Evolutionary conservation across 2,329 filamentous ascomycete genomes (phyloP).

Genomic region (Fusarium sp.): DNA sequence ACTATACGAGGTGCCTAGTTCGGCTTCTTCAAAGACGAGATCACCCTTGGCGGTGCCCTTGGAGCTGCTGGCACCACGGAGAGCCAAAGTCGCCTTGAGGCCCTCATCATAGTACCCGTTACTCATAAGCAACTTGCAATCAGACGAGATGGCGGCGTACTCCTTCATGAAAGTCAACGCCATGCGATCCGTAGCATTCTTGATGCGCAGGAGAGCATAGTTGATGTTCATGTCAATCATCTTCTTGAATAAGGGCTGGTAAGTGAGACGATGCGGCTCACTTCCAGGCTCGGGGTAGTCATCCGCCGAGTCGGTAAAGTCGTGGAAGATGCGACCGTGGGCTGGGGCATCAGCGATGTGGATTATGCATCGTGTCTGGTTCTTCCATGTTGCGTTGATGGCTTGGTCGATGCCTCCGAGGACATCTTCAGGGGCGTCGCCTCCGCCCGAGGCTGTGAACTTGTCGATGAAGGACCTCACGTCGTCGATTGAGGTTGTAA

Average conservation of each 20-base stretch:
- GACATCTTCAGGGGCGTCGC: slow-evolving; percentile 50
- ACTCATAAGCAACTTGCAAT: slow-evolving; percentile 12
- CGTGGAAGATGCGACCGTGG: slow-evolving; percentile 14
- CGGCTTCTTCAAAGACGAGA: slow-evolving; percentile 13
- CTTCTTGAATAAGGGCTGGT: slow-evolving; percentile 18
- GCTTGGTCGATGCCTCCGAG: slow-evolving; percentile 47
- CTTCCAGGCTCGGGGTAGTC: background rate
- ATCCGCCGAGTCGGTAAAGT: background rate
- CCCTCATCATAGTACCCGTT: slow-evolving; percentile 1
- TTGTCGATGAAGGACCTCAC: slow-evolving; percentile 4
- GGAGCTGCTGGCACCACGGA: background rate
- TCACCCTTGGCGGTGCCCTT: slow-evolving; percentile 8
- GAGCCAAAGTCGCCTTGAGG: background rate
- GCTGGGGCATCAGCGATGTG: slow-evolving; percentile 28
- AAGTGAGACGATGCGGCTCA: slow-evolving; percentile 10
- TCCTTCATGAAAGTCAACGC: slow-evolving; percentile 1
- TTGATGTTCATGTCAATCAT: slow-evolving; percentile 21
- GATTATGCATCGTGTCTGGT: slow-evolving; percentile 44
- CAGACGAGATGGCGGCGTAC: slow-evolving; percentile 1
- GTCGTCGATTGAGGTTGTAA: slow-evolving; percentile 7
- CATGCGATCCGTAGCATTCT: slow-evolving; percentile 3
- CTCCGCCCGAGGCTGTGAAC: slow-evolving; percentile 36
- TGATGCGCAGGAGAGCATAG: slow-evolving; percentile 20
- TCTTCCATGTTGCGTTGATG: slow-evolving; percentile 46
- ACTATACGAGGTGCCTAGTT: slow-evolving; percentile 11